Conservation (phyloP, 2,329 filamentous ascomycete species). For the Xylaria sp. region DNA sequence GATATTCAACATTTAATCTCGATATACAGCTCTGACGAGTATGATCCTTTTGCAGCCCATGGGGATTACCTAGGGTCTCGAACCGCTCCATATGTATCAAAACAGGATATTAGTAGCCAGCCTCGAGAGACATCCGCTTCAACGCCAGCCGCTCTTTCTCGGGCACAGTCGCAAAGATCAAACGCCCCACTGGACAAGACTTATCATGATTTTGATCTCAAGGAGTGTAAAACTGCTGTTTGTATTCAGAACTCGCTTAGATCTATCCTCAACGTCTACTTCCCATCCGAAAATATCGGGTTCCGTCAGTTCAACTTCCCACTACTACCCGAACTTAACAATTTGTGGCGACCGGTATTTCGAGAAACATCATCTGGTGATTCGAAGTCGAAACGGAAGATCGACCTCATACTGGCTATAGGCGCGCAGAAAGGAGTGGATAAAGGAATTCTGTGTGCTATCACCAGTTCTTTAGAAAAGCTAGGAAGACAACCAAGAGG, state of each 20-base stretch:
- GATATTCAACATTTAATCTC: conserved; percentile 32
- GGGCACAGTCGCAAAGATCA: conserved; percentile 51
- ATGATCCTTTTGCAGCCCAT: conserved; percentile 58
- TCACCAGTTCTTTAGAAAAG: conserved; percentile 64
- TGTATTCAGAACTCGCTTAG: conserved; percentile 67
- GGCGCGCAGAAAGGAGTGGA: conserved; percentile 66
- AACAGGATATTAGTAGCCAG: conserved; percentile 17
- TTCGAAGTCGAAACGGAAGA: conserved; percentile 51
- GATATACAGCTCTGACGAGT: conserved; percentile 51
- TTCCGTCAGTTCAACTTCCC: conserved; percentile 61
- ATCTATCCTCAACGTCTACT: conserved; percentile 61
- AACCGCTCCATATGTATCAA: conserved; percentile 18
- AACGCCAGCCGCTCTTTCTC: conserved; percentile 55
- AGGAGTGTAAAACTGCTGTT: conserved; percentile 58
- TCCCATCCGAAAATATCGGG: conserved; percentile 58
- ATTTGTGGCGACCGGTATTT: conserved; percentile 65
- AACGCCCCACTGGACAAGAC: conserved; percentile 46
- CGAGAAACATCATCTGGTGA: conserved; percentile 49
- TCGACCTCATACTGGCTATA: conserved; percentile 69
- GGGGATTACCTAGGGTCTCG: conserved; percentile 36
- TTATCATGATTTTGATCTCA: conserved; percentile 58
- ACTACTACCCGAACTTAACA: conserved; percentile 59
- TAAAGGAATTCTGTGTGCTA: conserved; percentile 58
- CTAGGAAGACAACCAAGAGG: conserved; percentile 63
- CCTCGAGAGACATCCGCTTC: conserved; percentile 36